phyloP scores from a whole-genome alignment of 176 grass and related monocot genomes.

The Themeda triandra region DNA sequence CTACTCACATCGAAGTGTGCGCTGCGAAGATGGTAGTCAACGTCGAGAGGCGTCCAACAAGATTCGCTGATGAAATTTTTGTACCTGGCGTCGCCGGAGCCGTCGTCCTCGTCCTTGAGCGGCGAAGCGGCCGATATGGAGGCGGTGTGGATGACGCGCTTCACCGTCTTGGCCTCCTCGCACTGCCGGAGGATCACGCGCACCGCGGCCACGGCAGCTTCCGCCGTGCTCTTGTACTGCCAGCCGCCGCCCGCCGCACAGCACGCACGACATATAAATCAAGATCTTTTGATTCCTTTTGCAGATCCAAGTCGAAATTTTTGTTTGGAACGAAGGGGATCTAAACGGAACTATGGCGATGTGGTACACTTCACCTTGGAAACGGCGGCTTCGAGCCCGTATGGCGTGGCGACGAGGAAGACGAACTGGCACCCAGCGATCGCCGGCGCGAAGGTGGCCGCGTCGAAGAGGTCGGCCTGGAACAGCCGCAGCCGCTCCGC shows the following conservation, averaged over 20 bases:
- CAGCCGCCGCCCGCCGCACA: background rate
- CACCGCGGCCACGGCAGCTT: constrained; percentile 21
- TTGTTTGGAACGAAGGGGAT: too few species aligned
- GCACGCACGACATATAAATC: background rate
- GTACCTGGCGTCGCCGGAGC: background rate
- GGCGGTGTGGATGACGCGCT: constrained; percentile 65
- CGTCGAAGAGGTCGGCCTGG: constrained; percentile 55
- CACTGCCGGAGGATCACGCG: constrained; percentile 45
- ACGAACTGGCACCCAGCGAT: constrained; percentile 57
- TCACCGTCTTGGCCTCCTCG: constrained; percentile 47
- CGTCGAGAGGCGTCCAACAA: constrained; percentile 41
- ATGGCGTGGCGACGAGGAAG: constrained; percentile 64
- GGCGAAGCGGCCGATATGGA: constrained; percentile 50
- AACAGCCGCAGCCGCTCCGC: constrained; percentile 45
- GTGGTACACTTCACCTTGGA: constrained; percentile 27
- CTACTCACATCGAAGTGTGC: constrained; percentile 40
- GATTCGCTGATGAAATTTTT: constrained; percentile 49
- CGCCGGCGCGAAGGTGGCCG: constrained; percentile 47
- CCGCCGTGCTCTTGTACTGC: constrained; percentile 54
- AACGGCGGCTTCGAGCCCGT: background rate
- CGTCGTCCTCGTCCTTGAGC: constrained; percentile 18
- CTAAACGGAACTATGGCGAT: background rate
- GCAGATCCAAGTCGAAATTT: too few species aligned
- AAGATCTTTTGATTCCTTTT: too few species aligned
- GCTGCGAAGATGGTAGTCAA: constrained; percentile 27